Evolutionary conservation across 306 rosid species (phyloP).

Genomic region (Pachyrhizus erosus): DNA sequence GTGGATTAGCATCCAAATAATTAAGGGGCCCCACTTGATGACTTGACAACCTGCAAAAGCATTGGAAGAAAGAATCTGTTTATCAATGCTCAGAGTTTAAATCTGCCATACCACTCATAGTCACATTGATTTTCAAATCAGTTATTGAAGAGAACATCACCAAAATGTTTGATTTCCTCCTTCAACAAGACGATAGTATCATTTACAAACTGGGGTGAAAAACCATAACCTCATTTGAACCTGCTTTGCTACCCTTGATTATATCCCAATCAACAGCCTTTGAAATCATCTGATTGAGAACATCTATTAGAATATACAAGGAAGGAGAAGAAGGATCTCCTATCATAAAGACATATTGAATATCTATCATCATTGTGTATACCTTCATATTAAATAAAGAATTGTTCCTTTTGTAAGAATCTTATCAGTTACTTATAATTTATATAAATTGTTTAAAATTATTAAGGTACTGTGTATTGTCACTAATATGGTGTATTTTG

Average conservation of each 20-base stretch:
- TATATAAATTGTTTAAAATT: conserved; percentile 30
- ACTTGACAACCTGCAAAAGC: conserved; percentile 9
- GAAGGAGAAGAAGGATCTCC: conserved; percentile 6
- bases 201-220: conserved; percentile 28
- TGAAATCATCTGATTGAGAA: conserved; percentile 9
- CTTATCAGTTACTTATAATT: conserved; percentile 9
- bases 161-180: not conserved
- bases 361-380: conserved; percentile 18
- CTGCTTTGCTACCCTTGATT: conserved; percentile 21
- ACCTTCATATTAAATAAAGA: conserved; percentile 15
- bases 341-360: conserved; percentile 9
- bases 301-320: conserved; percentile 20
- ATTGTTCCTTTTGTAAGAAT: conserved; percentile 19
- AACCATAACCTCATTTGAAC: conserved; percentile 16
- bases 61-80: not conserved
- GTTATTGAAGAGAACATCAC: conserved; percentile 16
- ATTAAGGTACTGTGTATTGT: conserved; percentile 7
- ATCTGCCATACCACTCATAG: conserved; percentile 1
- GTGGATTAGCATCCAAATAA: conserved; percentile 29
- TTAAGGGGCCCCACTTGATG: not conserved
- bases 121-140: conserved; percentile 11
- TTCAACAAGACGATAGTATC: not conserved
- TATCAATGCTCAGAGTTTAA: not conserved
- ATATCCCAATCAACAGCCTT: not conserved
- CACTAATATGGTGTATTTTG: conserved; percentile 12